Base-by-base conservation (phyloP, 2,329 filamentous ascomycete species). In the Didymella sp. region DNA sequence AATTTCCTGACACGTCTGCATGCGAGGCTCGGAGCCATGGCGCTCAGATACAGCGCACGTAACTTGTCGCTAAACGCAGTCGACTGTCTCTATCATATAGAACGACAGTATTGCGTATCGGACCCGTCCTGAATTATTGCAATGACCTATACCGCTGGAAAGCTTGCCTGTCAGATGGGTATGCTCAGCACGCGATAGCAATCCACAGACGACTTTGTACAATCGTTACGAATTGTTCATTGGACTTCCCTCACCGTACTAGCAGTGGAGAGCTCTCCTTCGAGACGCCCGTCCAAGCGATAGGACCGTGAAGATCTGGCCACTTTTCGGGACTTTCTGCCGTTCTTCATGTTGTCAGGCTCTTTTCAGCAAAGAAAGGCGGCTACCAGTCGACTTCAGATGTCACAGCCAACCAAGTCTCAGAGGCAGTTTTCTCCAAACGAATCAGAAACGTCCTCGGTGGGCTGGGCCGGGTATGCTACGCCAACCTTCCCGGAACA, bases 401-500 rank as follows among this genome's bases (percentile, higher is more conserved):
- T 5, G 7, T 15, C 11, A 30, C 12, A 31, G 21, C 44, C 37
- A 48, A 48, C 44, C 37, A 48, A 6, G 30, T 27, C 2, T 22
- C 5, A 2, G 4, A 21, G 19, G 44, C 28, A 24, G 2, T 6
- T 3, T 27, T 28, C n/a, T 25, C 44, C 44, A 54, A 22, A 22
- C 44, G 37, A 54, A 54, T 54, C 30, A 48, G 22, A 48, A 2
- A 21, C 17, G 11, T 48, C 21, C 13, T 30, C 35, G 28, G 51
- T n/a, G n/a, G 21, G 38, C 19, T 31, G 22, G 15, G 38, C 19
- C 51, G 43, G n/a, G 28, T 31, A 30, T 19, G 28, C 30, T 35
- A 25, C 12, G 22, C 37, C 27, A 13, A 17, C 19, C 15, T 42
- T 22, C 15, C 19, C 4, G 37, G 37, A 40, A 21, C 21, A 13